Base-by-base conservation (phyloP, 345 rosid genomes). In the Salix koriyanagi region DNA sequence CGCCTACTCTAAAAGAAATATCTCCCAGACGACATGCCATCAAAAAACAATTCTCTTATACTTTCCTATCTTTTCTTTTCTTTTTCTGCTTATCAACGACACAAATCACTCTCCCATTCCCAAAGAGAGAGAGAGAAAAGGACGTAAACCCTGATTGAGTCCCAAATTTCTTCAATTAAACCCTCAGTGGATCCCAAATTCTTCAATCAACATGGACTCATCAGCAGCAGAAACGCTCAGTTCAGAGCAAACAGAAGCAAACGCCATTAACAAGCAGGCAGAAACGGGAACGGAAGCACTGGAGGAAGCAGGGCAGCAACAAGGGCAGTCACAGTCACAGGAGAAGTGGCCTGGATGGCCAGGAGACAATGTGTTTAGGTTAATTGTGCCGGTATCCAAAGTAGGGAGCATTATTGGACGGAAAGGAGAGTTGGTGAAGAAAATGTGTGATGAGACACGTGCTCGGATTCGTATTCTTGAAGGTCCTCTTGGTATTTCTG, bases 331-430 rank as follows among this genome's bases (percentile, higher is more conserved):
- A 12, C 56, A 23, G n/a, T 69, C n/a, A 44, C 28, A 42, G 25
- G 28, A 18, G 1, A 77, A 74, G 80, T 92, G 97, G 98, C 96
- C 93, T 14, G 94, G 97, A 30, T 94, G 97, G 97, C 97, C 97
- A 0, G 97, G 98, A 0, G 81, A 89, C 83, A 89, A 91, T 85
- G 93, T 92, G 25, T 95, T 88, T 79, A 87, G 97, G 78, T 71
- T 92, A 50, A 87, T 94, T 69, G 94, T 94, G 48, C 97, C 96
- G 58, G 92, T 89, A 11, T 42, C 44, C 26, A 91, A 89, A 73
- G 97, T 94, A 11, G 98, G 97, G 30, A 86, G 93, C 86, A 92
- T 94, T 6, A 93, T 90, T 62, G 97, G 97, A 34, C 90, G 96
- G 72, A 91, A 92, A 48, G 97, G 97, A 18, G 97, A 92, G 74